Evolutionary conservation across 1,284 basidiomycete genomes (phyloP).

Genomic region (Apiotrichum veenhuisii): DNA sequence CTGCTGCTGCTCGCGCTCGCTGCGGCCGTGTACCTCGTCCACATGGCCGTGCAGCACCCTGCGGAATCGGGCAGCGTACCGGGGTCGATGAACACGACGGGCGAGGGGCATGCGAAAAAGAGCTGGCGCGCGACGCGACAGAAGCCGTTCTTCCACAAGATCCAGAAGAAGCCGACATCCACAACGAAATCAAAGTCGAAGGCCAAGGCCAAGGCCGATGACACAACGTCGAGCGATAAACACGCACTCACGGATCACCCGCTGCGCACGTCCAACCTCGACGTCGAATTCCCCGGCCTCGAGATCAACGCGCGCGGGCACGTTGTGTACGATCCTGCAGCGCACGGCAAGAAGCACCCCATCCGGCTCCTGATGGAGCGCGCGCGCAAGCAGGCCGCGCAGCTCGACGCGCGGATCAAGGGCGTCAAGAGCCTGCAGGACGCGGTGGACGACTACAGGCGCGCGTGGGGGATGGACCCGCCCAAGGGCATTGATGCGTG

Average conservation of each 20-base stretch:
- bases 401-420: slow-evolving; percentile 26
- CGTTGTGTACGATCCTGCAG: slow-evolving; percentile 10
- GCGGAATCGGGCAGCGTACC: too few species aligned
- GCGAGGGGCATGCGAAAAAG: too few species aligned
- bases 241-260: slow-evolving; percentile 6
- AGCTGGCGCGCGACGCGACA: neutral
- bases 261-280: slow-evolving; percentile 9
- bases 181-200: too few species aligned
- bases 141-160: neutral
- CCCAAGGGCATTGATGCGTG: slow-evolving; percentile 41
- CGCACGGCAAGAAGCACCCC: slow-evolving; percentile 27
- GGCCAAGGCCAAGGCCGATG: too few species aligned
- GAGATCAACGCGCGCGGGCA: slow-evolving; percentile 20
- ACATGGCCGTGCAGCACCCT: too few species aligned
- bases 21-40: too few species aligned
- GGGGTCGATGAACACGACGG: too few species aligned
- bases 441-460: slow-evolving; percentile 34
- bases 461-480: slow-evolving; percentile 33
- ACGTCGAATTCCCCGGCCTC: slow-evolving; percentile 9
- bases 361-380: slow-evolving; percentile 34
- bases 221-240: neutral
- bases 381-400: slow-evolving; percentile 22
- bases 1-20: too few species aligned
- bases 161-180: too few species aligned
- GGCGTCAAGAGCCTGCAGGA: slow-evolving; percentile 26